Conservation (phyloP, 1,284 basidiomycete genomes). For the Ceratobasidium sp. region DNA sequence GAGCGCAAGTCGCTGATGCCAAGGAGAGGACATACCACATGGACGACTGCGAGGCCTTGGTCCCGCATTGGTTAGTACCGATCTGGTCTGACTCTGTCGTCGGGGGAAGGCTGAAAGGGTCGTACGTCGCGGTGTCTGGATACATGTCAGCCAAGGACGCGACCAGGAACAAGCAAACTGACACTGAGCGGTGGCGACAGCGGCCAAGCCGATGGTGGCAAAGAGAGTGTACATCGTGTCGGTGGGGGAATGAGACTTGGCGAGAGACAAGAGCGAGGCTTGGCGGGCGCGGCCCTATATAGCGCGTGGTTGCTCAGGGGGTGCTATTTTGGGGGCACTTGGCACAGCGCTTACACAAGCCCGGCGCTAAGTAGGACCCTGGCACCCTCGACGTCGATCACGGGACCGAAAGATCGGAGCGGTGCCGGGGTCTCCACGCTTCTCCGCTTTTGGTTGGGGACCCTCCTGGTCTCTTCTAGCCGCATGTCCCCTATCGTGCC, state of each 20-base stretch:
- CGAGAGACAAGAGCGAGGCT: neutral
- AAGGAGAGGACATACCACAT: conserved; percentile 52
- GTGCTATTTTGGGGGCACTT: neutral
- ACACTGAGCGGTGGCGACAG: conserved; percentile 20
- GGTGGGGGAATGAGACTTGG: neutral
- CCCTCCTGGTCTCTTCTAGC: conserved; percentile 15
- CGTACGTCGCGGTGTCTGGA: conserved; percentile 46
- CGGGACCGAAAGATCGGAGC: conserved; percentile 21
- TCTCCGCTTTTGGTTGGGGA: neutral
- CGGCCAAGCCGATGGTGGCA: conserved; percentile 13
- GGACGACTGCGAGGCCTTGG: conserved; percentile 52
- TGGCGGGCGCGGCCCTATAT: neutral
- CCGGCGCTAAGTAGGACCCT: neutral
- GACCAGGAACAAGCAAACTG: neutral
- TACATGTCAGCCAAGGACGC: neutral
- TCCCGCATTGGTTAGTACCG: conserved; percentile 54
- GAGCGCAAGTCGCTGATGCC: neutral
- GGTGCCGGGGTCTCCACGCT: conserved; percentile 9
- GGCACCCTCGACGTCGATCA: conserved; percentile 28
- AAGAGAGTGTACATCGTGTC: conserved; percentile 20
- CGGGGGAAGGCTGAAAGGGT: conserved; percentile 43
- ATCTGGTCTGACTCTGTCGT: conserved; percentile 46
- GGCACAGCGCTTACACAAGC: neutral
- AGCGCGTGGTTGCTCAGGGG: conserved; percentile 4
- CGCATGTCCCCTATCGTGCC: neutral